Evolutionary conservation across 208 protist genomes (phyloP).

Genomic region (Spironucleus salmonicida): DNA sequence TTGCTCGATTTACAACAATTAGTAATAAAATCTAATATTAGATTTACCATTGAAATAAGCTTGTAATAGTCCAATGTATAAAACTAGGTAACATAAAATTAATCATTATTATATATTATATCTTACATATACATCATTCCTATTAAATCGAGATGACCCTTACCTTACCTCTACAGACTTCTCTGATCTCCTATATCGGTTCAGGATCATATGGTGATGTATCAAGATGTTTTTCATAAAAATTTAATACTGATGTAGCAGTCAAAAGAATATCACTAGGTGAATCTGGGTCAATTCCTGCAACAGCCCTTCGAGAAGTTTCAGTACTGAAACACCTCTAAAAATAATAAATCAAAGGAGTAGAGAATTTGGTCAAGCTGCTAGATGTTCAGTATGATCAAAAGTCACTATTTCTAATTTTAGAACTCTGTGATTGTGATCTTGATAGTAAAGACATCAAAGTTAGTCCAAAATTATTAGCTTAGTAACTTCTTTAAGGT

Average conservation of each 20-base stretch:
- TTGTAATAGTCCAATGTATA: too few species aligned
- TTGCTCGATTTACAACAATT: too few species aligned
- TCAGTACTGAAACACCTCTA: slow-evolving; percentile 58
- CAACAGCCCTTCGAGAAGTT: slow-evolving; percentile 84
- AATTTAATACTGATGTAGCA: slow-evolving; percentile 75
- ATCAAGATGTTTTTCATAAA: too few species aligned
- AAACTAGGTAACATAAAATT: too few species aligned
- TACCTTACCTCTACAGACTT: too few species aligned
- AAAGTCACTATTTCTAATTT: slow-evolving; percentile 54
- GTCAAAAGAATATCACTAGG: slow-evolving; percentile 81
- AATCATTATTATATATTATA: too few species aligned
- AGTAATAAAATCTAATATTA: too few species aligned
- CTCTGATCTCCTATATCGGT: too few species aligned
- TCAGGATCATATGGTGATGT: too few species aligned
- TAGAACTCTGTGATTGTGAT: slow-evolving; percentile 60
- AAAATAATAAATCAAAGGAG: not conserved
- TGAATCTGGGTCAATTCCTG: slow-evolving; percentile 81
- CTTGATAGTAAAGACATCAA: slow-evolving; percentile 54
- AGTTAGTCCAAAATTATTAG: not conserved
- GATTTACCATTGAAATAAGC: too few species aligned
- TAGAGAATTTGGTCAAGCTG: slow-evolving; percentile 63
- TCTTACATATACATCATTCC: too few species aligned
- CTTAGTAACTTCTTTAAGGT: not conserved
- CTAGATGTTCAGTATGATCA: slow-evolving; percentile 57
- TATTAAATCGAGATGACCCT: too few species aligned